Conservation (phyloP, 169 alveolate species). For the Eimeria acervulina region DNA sequence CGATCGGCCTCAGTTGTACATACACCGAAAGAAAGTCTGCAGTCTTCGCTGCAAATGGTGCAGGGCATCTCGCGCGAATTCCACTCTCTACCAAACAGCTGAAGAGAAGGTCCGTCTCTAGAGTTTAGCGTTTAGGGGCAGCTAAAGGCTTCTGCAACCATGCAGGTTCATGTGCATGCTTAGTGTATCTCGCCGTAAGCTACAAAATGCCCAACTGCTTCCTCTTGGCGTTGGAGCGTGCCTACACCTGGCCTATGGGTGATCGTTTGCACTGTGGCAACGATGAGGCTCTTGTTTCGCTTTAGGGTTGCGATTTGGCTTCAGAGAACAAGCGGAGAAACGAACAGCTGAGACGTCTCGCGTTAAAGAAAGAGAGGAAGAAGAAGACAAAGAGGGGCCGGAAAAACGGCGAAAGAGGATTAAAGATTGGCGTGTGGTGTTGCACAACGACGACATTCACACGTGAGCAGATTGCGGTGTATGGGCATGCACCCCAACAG, state of each 20-base stretch:
- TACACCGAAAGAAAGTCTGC: background rate
- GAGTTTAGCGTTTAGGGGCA: background rate
- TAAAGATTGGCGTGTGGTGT: constrained; percentile 91
- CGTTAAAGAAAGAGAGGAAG: constrained; percentile 20
- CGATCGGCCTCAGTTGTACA: background rate
- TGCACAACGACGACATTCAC: constrained; percentile 93
- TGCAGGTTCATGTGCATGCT: too few relatives aligned
- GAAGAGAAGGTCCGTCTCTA: background rate
- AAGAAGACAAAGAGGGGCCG: constrained; percentile 82
- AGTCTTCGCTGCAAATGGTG: background rate
- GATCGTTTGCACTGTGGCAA: background rate
- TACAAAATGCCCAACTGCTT: background rate
- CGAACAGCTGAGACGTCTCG: background rate
- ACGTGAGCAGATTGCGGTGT: constrained; percentile 84
- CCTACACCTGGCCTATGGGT: too few relatives aligned
- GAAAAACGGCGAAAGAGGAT: constrained; percentile 87
- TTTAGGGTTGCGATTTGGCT: background rate
- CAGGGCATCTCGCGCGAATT: background rate
- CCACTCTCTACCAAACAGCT: constrained; percentile 41
- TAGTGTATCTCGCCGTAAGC: too few relatives aligned
- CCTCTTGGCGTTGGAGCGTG: too few relatives aligned
- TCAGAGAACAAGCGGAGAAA: background rate
- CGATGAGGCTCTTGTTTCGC: background rate
- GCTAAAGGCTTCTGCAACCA: too few relatives aligned
- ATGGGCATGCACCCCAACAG: background rate